phyloP scores from a whole-genome alignment of 2,329 filamentous ascomycete genomes.

The Davidsoniella virescens region DNA sequence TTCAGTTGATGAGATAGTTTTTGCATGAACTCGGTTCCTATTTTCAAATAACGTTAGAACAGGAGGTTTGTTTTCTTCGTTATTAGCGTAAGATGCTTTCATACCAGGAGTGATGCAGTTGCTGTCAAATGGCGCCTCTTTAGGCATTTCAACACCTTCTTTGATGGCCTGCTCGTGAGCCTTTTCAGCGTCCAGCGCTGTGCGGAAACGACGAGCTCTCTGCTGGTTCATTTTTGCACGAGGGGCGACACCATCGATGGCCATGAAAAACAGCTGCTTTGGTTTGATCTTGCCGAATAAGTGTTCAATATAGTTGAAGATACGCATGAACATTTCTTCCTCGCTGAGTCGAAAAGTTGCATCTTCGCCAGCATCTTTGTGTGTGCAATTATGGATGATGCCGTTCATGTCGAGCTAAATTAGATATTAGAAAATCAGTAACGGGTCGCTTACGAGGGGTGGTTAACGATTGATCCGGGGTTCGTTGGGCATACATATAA shows the following conservation, averaged over 20 bases:
- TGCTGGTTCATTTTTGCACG: constrained; percentile 99
- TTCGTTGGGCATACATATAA: constrained; percentile 49
- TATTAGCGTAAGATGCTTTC: too few species aligned
- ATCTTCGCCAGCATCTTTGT: constrained; percentile 79
- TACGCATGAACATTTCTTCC: constrained; percentile 98
- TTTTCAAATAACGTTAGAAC: constrained; percentile 11
- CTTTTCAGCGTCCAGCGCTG: constrained; percentile 75
- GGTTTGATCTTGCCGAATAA: constrained; percentile 97
- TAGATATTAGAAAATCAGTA: neutral
- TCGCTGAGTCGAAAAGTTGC: constrained; percentile 85
- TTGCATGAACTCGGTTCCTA: constrained; percentile 85
- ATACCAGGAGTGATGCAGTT: constrained; percentile 91
- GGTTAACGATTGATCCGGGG: neutral
- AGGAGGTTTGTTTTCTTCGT: too few species aligned
- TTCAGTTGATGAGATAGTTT: constrained; percentile 86
- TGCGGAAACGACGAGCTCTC: constrained; percentile 84
- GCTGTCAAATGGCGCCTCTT: constrained; percentile 92
- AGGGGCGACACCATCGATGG: constrained; percentile 91
- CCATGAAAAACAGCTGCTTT: constrained; percentile 98
- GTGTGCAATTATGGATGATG: constrained; percentile 98
- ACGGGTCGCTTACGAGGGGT: neutral
- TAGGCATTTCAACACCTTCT: constrained; percentile 83
- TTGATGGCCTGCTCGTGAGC: constrained; percentile 82
- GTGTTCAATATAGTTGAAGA: constrained; percentile 99
- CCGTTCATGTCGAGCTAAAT: constrained; percentile 85